phyloP scores from a whole-genome alignment of 345 rosid species.

The Eucalyptus victrix region DNA sequence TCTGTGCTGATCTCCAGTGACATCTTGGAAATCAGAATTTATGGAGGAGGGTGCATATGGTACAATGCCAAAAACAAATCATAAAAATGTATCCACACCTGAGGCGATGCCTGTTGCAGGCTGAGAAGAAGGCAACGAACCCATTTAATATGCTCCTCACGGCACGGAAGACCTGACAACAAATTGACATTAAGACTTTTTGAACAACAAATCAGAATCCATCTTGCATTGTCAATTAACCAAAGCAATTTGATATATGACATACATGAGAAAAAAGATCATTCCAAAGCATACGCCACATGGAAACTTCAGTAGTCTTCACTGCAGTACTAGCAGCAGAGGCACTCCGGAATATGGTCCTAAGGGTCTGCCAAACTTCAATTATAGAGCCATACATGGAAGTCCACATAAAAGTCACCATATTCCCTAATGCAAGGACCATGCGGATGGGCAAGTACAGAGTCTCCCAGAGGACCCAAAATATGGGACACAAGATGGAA shows the following conservation, averaged over 20 bases:
- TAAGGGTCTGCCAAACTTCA: slow-evolving; percentile 41
- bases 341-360: slow-evolving; percentile 42
- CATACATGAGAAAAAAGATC: slow-evolving; percentile 93
- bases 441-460: slow-evolving; percentile 55
- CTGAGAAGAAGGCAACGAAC: slow-evolving; percentile 70
- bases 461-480: slow-evolving; percentile 61
- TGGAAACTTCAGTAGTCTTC: slow-evolving; percentile 54
- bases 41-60: background rate
- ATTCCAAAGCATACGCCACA: slow-evolving; percentile 92
- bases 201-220: background rate
- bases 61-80: background rate
- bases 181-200: background rate
- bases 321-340: slow-evolving; percentile 54
- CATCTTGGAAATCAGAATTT: background rate
- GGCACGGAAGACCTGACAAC: slow-evolving; percentile 78
- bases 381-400: slow-evolving; percentile 26
- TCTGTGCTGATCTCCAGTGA: background rate
- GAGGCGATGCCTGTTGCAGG: slow-evolving; percentile 98
- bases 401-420: slow-evolving; percentile 28
- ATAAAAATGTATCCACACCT: slow-evolving; percentile 31
- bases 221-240: background rate
- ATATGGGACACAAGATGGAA: slow-evolving; percentile 43
- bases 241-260: background rate
- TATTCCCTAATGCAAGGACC: slow-evolving; percentile 36
- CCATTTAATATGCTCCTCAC: slow-evolving; percentile 86